Percentiles rank a stretch among this genome's conserved stretches.
phyloP scores from a whole-genome alignment of 2,329 filamentous ascomycete species.

The Fusarium piperis region DNA sequence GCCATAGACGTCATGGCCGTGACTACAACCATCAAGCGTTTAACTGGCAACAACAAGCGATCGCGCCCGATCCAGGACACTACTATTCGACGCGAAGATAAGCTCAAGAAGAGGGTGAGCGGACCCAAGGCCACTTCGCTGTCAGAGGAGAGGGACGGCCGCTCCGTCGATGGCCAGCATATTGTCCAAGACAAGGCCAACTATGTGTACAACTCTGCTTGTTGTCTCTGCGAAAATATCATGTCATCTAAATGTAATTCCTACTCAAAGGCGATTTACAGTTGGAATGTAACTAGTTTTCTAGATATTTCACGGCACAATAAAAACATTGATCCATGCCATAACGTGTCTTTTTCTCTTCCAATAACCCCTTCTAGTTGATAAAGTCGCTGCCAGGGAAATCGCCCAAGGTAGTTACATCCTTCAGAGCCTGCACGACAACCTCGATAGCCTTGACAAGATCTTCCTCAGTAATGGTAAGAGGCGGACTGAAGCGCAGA shows the following conservation, averaged over 20 bases:
- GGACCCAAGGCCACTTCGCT: too few species aligned
- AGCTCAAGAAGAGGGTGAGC: too few species aligned
- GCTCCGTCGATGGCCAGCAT: too few species aligned
- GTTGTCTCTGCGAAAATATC: not conserved
- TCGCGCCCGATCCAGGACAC: too few species aligned
- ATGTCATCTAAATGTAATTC: not conserved
- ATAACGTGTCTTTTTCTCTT: not conserved
- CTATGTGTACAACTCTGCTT: too few species aligned
- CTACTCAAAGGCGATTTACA: not conserved
- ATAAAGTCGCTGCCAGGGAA: conserved; percentile 8
- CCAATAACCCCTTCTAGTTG: not conserved
- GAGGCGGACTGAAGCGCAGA: conserved; percentile 8
- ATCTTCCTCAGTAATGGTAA: conserved; percentile 21
- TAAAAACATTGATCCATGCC: not conserved
- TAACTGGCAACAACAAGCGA: too few species aligned
- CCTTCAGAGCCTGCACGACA: conserved; percentile 5
- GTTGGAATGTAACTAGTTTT: not conserved
- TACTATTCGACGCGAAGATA: too few species aligned
- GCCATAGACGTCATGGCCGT: too few species aligned
- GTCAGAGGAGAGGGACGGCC: too few species aligned
- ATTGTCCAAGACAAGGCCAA: too few species aligned
- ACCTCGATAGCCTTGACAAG: conserved; percentile 3
- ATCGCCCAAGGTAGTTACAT: not conserved
- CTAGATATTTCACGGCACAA: not conserved
- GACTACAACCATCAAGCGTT: too few species aligned